A percentile compares a stretch with the other conserved stretches of the same genome.
These are phyloP conservation scores for Ophiosphaerella narmari DNA, from an alignment of 2,329 filamentous ascomycete species.

Conservation along the genomic window DNA sequence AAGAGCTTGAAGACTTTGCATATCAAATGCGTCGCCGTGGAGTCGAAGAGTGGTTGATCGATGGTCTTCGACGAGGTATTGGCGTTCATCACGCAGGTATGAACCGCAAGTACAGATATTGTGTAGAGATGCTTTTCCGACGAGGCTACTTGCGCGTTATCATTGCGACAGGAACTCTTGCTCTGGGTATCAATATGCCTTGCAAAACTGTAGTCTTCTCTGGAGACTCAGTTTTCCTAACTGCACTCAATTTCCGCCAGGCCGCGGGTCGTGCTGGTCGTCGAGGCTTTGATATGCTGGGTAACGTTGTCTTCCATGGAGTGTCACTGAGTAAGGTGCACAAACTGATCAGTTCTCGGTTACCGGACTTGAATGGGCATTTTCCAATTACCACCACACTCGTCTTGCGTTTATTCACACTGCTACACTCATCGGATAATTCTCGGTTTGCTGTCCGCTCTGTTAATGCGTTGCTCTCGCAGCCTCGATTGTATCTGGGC, in stretches of 20 bases:
- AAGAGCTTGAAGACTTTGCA: constrained; percentile 64
- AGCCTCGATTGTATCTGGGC: constrained; percentile 72
- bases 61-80: constrained; percentile 68
- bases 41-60: constrained; percentile 60
- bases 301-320: constrained; percentile 79
- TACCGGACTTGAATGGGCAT: constrained; percentile 76
- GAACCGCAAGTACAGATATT: constrained; percentile 76
- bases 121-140: constrained; percentile 74
- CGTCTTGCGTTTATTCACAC: constrained; percentile 68
- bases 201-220: constrained; percentile 81
- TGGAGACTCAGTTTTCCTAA: constrained; percentile 74
- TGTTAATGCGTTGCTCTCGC: constrained; percentile 70
- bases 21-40: constrained; percentile 57
- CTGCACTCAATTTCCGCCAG: constrained; percentile 76
- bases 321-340: constrained; percentile 65
- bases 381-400: constrained; percentile 78
- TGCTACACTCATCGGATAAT: constrained; percentile 69
- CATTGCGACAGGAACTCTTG: constrained; percentile 75
- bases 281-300: constrained; percentile 78
- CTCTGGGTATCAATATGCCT: constrained; percentile 73
- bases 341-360: constrained; percentile 71
- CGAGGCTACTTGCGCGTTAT: constrained; percentile 72
- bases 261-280: constrained; percentile 77
- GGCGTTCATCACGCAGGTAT: constrained; percentile 81
- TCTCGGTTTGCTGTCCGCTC: constrained; percentile 65